Evolutionary conservation across 2,329 filamentous ascomycete genomes (phyloP), one percentile per base, ranked within the genome.

Genomic region (Sordariomycetes sp.): DNA sequence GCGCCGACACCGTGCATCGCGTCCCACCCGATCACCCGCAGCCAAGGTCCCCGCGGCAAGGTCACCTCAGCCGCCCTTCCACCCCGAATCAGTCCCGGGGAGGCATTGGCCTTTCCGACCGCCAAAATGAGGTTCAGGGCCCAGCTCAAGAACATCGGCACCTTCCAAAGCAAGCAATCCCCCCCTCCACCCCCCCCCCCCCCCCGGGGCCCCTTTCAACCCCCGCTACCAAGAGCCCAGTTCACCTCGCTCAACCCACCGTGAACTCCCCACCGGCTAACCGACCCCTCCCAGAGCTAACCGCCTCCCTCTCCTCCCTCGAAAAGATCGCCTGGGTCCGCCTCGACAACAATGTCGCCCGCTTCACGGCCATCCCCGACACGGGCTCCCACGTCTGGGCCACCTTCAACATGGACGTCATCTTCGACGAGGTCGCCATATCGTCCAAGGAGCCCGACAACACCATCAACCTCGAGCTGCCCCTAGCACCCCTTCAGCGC

Each of bases 301-400:
- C 80, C 2, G 79, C 81, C 12, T 83, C 83, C 15, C 74, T 87
- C 60, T 80, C 77, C 58, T 81, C 82, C 2, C 73, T 87, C 35
- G 89, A 90, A 62, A 90, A 92, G 70, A 86, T 95, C 61, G 90
- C 89, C 52, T 96, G 91, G 90, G 79, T 96, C 61, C 87, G 90
- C 62, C 81, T 99, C 36, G 89, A 92, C 72, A 83, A 95, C 72
- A 85, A 91, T 59, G 85, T 86, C 57, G 85, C 92, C 58, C 90
- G 91, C 64, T 96, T 99, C 73, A 97, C 94, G 60, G 89, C 97
- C 65, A 92, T 97, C 61, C 91, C 94, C 1, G 90, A 96, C 68
- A 86, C 89, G 65, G 92, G 94, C 60, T 95, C 90, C 10, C 92
- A 97, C 76, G 92, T 97, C 57, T 99, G 94, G 94, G 89, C 90